phyloP scores from a whole-genome alignment of 2,329 filamentous ascomycete species.

The Aspergillus novoparasiticus region DNA sequence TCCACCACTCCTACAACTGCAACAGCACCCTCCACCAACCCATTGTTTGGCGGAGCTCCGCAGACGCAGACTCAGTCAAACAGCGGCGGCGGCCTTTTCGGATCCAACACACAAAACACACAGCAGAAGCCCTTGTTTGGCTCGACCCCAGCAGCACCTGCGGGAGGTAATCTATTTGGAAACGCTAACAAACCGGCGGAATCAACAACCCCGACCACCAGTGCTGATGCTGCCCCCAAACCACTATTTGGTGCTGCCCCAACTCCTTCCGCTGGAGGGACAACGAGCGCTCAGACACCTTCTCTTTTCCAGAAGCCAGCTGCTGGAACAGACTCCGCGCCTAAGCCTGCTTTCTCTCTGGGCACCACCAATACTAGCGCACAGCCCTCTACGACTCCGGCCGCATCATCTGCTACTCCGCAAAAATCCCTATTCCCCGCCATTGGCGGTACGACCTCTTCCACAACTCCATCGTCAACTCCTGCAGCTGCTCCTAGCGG shows the following conservation, averaged over 20 bases:
- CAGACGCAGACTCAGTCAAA: conserved; percentile 26
- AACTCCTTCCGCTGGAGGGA: conserved; percentile 17
- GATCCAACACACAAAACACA: conserved; percentile 25
- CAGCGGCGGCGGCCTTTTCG: conserved; percentile 33
- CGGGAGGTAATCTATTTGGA: conserved; percentile 15
- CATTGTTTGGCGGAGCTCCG: conserved; percentile 19
- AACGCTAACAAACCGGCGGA: conserved; percentile 33
- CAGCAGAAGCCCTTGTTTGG: conserved; percentile 34
- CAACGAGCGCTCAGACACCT: conserved; percentile 24
- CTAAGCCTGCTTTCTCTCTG: conserved; percentile 32
- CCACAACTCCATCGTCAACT: conserved; percentile 34
- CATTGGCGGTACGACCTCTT: conserved; percentile 32
- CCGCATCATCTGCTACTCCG: conserved; percentile 34
- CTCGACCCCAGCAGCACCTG: conserved; percentile 21
- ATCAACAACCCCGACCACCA: conserved; percentile 28
- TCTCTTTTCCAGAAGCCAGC: conserved; percentile 34
- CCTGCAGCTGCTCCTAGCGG: conserved; percentile 32
- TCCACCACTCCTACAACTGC: conserved; percentile 28
- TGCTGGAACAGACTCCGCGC: conserved; percentile 26
- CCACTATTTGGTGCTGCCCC: conserved; percentile 30
- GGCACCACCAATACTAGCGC: conserved; percentile 22
- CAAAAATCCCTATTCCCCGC: conserved; percentile 38
- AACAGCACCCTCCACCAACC: conserved; percentile 26
- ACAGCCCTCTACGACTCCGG: conserved; percentile 26
- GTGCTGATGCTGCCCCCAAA: conserved; percentile 29